phyloP scores from a whole-genome alignment of 2,329 filamentous ascomycete species.

The Stagonosporopsis vannaccii region DNA sequence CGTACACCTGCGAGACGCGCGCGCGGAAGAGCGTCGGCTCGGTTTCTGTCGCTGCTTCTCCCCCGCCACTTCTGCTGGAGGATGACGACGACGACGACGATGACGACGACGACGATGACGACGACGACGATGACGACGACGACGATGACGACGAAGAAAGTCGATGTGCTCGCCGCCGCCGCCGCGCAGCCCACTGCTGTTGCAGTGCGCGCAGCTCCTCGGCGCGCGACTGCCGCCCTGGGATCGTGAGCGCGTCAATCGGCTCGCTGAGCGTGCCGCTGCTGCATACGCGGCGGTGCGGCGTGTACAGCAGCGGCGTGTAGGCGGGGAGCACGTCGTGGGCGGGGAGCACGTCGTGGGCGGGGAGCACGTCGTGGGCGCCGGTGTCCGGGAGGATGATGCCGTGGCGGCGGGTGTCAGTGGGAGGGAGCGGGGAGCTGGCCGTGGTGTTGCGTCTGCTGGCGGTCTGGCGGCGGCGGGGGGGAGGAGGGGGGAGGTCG shows the following conservation, averaged over 20 bases:
- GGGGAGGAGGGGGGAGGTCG: background rate
- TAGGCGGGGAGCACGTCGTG: background rate
- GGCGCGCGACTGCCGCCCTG: background rate
- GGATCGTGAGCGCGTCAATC: background rate
- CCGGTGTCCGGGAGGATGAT: background rate
- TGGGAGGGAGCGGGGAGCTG: background rate
- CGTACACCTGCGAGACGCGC: background rate
- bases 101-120: background rate
- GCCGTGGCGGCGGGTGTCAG: slow-evolving; percentile 14
- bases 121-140: too few species aligned
- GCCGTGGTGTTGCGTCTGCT: background rate
- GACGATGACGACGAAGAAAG: background rate
- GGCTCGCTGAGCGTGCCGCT: background rate
- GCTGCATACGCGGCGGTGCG: background rate
- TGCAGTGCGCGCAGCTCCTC: background rate
- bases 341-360: background rate
- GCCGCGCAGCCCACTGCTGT: background rate
- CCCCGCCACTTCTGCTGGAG: background rate
- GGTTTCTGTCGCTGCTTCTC: background rate
- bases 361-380: background rate
- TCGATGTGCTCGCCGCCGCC: background rate
- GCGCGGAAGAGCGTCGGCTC: slow-evolving; percentile 6
- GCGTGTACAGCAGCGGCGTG: background rate
- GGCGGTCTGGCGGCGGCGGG: too few species aligned
- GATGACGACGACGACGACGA: too few species aligned